These are phyloP conservation scores for Euclidium syriacum DNA, from an alignment of 345 rosid species.

Conservation along the genomic window DNA sequence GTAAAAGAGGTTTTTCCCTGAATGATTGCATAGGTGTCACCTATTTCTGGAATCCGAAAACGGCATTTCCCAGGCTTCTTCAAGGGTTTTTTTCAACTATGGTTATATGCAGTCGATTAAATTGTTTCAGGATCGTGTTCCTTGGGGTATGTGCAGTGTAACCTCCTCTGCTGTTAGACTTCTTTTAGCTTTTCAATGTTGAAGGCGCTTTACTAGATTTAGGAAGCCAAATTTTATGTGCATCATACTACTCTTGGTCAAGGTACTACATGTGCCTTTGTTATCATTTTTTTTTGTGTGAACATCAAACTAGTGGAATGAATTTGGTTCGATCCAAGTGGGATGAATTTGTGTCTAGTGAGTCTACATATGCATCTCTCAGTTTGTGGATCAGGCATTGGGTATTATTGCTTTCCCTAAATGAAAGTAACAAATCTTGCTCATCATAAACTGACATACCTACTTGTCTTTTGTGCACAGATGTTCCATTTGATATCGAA, in stretches of 20 bases:
- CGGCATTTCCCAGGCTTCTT: neutral
- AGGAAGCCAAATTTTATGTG: neutral
- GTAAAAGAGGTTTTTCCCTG: neutral
- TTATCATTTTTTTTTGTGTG: neutral
- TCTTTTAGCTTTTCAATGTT: neutral
- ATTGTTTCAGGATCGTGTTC: neutral
- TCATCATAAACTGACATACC: neutral
- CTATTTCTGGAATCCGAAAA: neutral
- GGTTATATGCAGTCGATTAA: neutral
- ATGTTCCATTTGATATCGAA: conserved; percentile 97
- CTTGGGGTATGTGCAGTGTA: neutral
- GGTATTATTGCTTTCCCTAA: neutral
- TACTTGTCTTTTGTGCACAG: conserved; percentile 34
- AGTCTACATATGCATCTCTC: neutral
- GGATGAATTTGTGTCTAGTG: neutral
- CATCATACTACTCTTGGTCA: neutral
- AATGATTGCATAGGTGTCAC: neutral
- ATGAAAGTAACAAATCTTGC: neutral
- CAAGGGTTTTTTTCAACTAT: neutral
- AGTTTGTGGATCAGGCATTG: neutral
- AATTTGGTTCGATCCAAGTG: neutral
- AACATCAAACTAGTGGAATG: conserved; percentile 1
- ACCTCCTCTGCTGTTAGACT: neutral
- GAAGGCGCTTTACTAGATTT: neutral
- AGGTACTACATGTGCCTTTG: neutral